These are phyloP conservation scores for Microstegium vimineum DNA, from an alignment of 176 grass and related monocot genomes.

Conservation along the genomic window DNA sequence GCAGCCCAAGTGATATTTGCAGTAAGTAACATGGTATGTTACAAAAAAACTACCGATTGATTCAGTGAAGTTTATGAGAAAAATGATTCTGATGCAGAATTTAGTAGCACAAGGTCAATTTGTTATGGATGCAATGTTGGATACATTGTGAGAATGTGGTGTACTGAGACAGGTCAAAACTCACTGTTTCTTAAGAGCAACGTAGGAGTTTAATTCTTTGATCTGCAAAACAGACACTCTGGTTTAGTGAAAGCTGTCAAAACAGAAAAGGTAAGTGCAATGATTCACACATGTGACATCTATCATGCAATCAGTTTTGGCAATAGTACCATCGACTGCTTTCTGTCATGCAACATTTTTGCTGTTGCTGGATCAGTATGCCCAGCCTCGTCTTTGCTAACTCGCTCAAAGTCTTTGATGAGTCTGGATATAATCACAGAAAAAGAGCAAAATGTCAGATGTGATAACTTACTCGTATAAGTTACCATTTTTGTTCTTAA, in stretches of 20 bases:
- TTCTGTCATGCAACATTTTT: conserved; percentile 76
- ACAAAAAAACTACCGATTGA: not conserved
- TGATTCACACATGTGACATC: not conserved
- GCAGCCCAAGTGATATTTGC: conserved; percentile 14
- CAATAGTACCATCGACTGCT: conserved; percentile 69
- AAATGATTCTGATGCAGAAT: not conserved
- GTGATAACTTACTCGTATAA: not conserved
- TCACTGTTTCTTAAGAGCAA: conserved; percentile 99
- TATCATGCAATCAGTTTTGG: not conserved
- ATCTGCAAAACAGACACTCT: conserved; percentile 58
- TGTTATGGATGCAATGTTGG: not conserved
- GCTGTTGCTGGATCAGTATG: conserved; percentile 44
- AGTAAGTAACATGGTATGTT: not conserved
- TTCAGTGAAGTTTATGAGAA: not conserved
- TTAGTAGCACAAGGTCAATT: not conserved
- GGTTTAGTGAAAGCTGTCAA: conserved; percentile 8
- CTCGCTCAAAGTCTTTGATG: conserved; percentile 93
- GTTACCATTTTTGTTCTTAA: not conserved
- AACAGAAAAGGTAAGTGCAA: not conserved
- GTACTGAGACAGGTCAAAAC: conserved; percentile 34
- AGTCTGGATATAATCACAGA: conserved; percentile 42
- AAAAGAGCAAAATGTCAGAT: not conserved
- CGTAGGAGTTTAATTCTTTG: conserved; percentile 95
- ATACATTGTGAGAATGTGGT: not conserved
- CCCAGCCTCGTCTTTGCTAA: conserved; percentile 58